These are phyloP conservation scores for Vitis vinifera DNA, from an alignment of 164 flowering plant species.

Conservation along the genomic window ASM3070453v1 NC_081811.1:11026001-11026500, in stretches of 20 bases:
- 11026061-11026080: too few relatives aligned
- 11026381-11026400: background rate
- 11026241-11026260: slow-evolving; percentile 14
- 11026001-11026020: too few relatives aligned
- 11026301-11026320: slow-evolving; percentile 16
- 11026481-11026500: background rate
- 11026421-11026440: slow-evolving; percentile 7
- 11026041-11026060: too few relatives aligned
- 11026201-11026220: too few relatives aligned
- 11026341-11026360: slow-evolving; percentile 1
- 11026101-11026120: too few relatives aligned
- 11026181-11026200: too few relatives aligned
- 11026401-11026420: background rate
- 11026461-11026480: background rate
- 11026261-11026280: too few relatives aligned
- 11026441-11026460: background rate
- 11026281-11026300: slow-evolving; percentile 6
- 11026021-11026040: too few relatives aligned
- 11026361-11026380: slow-evolving; percentile 10
- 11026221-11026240: slow-evolving; percentile 7
- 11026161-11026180: too few relatives aligned
- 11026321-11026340: slow-evolving; percentile 8
- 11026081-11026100: too few relatives aligned
- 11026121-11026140: too few relatives aligned
- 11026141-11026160: too few relatives aligned